phyloP scores from a whole-genome alignment of 2,329 filamentous ascomycete genomes.

The Aspergillus pseudoviridinutans region DNA sequence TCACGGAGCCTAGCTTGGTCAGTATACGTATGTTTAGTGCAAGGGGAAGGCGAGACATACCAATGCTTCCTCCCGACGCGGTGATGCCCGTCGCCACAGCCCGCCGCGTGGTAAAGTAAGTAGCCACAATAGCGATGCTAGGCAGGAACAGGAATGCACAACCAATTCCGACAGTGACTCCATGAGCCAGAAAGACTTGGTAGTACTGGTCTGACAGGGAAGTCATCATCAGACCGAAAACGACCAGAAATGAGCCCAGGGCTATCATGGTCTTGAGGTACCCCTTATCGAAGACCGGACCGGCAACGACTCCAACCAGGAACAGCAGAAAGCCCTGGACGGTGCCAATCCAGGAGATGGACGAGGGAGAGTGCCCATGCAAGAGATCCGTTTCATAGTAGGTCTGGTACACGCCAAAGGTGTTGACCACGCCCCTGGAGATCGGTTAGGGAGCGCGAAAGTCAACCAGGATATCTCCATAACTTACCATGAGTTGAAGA shows the following conservation, averaged over 20 bases:
- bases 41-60: not conserved
- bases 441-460: not conserved
- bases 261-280: not conserved
- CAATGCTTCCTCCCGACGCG: not conserved
- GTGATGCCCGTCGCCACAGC: not conserved
- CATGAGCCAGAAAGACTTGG: not conserved
- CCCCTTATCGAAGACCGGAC: not conserved
- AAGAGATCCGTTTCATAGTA: not conserved
- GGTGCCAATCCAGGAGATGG: not conserved
- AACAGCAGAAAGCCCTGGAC: not conserved
- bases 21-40: not conserved
- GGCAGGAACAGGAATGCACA: not conserved
- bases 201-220: not conserved
- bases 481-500: constrained; percentile 22
- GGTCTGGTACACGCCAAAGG: not conserved
- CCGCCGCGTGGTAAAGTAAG: not conserved
- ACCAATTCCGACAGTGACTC: not conserved
- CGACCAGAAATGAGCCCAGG: not conserved
- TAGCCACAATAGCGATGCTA: not conserved
- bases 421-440: not conserved
- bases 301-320: not conserved
- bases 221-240: not conserved
- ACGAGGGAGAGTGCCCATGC: not conserved
- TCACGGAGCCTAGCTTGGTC: not conserved
- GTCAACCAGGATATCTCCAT: not conserved